Conservation (phyloP, 2,329 filamentous ascomycete species). For the Colletotrichum higginsianum region DNA sequence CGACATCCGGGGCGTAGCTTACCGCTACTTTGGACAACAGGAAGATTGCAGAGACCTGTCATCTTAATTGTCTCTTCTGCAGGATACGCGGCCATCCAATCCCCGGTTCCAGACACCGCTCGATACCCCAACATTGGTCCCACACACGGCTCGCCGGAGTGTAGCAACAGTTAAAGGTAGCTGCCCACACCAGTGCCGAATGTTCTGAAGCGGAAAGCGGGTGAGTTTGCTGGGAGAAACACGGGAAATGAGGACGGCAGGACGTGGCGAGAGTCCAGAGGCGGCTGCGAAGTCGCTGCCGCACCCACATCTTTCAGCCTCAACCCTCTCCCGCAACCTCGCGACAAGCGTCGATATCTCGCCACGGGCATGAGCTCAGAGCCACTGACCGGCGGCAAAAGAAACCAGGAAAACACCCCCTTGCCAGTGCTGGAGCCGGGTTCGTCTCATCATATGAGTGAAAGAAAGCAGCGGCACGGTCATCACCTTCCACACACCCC, state of each 20-base stretch:
- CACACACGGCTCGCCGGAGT: not conserved
- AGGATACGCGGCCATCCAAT: slow-evolving; percentile 20
- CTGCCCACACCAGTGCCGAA: not conserved
- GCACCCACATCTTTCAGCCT: slow-evolving; percentile 28
- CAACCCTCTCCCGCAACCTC: slow-evolving; percentile 37
- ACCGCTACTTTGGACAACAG: slow-evolving; percentile 33
- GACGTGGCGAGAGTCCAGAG: slow-evolving; percentile 8
- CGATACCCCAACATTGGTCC: not conserved
- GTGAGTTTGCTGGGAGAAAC: slow-evolving; percentile 10
- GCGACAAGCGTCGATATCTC: not conserved
- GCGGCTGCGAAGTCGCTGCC: slow-evolving; percentile 11
- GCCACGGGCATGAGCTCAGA: not conserved
- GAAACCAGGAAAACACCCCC: slow-evolving; percentile 13
- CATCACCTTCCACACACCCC: slow-evolving; percentile 23
- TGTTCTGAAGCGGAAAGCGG: not conserved
- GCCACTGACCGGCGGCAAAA: slow-evolving; percentile 13
- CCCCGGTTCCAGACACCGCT: slow-evolving; percentile 22
- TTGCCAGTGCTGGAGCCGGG: slow-evolving; percentile 8
- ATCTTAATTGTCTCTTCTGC: slow-evolving; percentile 11
- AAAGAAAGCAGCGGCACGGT: slow-evolving; percentile 26
- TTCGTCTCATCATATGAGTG: slow-evolving; percentile 30
- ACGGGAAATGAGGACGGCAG: not conserved
- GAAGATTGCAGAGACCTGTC: slow-evolving; percentile 23
- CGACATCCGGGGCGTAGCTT: slow-evolving; percentile 31
- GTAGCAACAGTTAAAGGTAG: not conserved